Conservation (phyloP, 768 basidiomycete species). For the Suillus plorans region DNA sequence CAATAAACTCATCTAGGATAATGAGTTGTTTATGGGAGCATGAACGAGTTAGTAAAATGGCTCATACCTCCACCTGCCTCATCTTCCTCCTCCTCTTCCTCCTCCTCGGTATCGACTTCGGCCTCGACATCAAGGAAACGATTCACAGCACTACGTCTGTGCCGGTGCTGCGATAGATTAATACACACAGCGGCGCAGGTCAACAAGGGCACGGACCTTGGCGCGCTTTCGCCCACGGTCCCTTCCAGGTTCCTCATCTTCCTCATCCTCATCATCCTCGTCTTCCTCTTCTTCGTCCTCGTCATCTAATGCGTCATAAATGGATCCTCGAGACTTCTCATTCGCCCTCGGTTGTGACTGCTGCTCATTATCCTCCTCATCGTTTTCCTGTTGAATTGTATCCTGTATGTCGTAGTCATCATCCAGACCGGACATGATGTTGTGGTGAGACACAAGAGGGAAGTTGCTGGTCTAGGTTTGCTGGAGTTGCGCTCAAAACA, state of each 20-base stretch:
- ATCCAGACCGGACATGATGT: constrained; percentile 42
- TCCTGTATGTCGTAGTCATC: constrained; percentile 35
- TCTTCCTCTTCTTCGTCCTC: constrained; percentile 43
- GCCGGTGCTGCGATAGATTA: constrained; percentile 48
- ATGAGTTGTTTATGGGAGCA: constrained; percentile 6
- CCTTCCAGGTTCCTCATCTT: constrained; percentile 52
- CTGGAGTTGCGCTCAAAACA: not conserved
- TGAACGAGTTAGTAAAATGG: constrained; percentile 3
- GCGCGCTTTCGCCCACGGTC: constrained; percentile 55
- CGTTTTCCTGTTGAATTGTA: constrained; percentile 32
- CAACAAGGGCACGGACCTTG: constrained; percentile 44
- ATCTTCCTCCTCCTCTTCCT: constrained; percentile 88
- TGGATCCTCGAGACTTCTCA: constrained; percentile 30
- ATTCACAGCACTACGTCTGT: constrained; percentile 62
- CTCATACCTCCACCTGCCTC: constrained; percentile 58
- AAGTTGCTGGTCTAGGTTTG: not conserved
- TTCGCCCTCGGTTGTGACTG: constrained; percentile 18
- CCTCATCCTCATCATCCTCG: constrained; percentile 57
- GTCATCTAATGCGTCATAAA: constrained; percentile 37
- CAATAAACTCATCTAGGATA: constrained; percentile 66
- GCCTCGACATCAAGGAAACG: constrained; percentile 96
- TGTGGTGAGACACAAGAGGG: not conserved
- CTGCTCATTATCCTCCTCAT: constrained; percentile 41
- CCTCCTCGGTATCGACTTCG: constrained; percentile 95
- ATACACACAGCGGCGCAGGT: constrained; percentile 9